Evolutionary conservation across 2,329 filamentous ascomycete genomes (phyloP).

Genomic region (Aspergillus melleus): DNA sequence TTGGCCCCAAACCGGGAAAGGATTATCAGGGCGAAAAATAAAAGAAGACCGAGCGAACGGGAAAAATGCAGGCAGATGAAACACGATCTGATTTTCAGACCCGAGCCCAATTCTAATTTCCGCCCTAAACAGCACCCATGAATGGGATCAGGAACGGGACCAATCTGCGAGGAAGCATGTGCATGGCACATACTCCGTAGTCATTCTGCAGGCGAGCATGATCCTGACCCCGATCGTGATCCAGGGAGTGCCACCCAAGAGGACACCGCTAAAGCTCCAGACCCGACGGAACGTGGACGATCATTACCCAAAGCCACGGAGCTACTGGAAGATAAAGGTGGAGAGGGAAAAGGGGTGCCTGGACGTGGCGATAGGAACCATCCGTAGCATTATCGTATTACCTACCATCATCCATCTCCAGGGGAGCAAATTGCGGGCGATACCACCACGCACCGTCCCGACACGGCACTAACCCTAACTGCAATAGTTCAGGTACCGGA

Average conservation of each 20-base stretch:
- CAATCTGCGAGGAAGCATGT: neutral
- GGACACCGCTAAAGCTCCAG: neutral
- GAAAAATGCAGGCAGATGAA: neutral
- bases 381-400: neutral
- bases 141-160: neutral
- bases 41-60: neutral
- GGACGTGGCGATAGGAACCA: neutral
- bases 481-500: neutral
- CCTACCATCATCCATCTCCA: too few relatives aligned
- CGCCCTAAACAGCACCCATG: neutral
- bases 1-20: slow-evolving; percentile 5
- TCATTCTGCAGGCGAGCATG: too few relatives aligned
- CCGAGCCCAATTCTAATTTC: neutral
- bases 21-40: slow-evolving; percentile 2
- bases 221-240: too few relatives aligned
- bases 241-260: neutral
- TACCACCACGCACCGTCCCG: too few relatives aligned
- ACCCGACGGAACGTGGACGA: neutral
- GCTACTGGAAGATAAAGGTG: neutral
- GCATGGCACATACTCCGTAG: too few relatives aligned
- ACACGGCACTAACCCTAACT: neutral
- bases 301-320: neutral
- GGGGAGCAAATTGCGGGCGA: too few relatives aligned
- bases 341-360: slow-evolving; percentile 1
- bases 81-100: neutral